These are phyloP conservation scores for Alternaria arbusti DNA, from an alignment of 2,329 filamentous ascomycete genomes.

Conservation along the genomic window DNA sequence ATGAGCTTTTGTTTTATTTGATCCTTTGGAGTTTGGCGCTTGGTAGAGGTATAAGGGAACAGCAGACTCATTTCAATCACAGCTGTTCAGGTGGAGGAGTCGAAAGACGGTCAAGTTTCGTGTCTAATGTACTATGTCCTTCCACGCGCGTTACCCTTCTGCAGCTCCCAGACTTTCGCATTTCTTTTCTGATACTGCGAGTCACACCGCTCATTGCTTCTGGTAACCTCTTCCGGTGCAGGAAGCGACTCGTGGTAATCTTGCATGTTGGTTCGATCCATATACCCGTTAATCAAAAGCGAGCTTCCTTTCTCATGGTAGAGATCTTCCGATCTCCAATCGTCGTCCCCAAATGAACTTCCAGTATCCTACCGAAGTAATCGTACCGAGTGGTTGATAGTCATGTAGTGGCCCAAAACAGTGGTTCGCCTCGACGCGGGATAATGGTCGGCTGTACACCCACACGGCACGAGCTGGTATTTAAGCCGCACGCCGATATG, in stretches of 20 bases:
- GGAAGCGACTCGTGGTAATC: neutral
- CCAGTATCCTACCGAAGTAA: neutral
- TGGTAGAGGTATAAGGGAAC: neutral
- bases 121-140: neutral
- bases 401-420: neutral
- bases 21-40: conserved; percentile 1
- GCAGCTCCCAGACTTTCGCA: neutral
- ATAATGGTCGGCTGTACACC: conserved; percentile 8
- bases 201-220: neutral
- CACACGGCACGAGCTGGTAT: conserved; percentile 12
- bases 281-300: neutral
- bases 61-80: neutral
- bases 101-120: neutral
- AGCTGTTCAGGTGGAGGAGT: neutral
- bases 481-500: conserved; percentile 26
- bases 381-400: neutral
- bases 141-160: neutral
- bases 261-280: neutral
- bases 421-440: neutral
- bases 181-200: neutral
- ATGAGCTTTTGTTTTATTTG: neutral
- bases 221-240: neutral
- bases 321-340: neutral
- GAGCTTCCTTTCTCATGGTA: neutral
- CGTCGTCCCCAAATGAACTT: neutral